phyloP scores from a whole-genome alignment of 164 flowering plant genomes.

The Malania oleifera region DNA sequence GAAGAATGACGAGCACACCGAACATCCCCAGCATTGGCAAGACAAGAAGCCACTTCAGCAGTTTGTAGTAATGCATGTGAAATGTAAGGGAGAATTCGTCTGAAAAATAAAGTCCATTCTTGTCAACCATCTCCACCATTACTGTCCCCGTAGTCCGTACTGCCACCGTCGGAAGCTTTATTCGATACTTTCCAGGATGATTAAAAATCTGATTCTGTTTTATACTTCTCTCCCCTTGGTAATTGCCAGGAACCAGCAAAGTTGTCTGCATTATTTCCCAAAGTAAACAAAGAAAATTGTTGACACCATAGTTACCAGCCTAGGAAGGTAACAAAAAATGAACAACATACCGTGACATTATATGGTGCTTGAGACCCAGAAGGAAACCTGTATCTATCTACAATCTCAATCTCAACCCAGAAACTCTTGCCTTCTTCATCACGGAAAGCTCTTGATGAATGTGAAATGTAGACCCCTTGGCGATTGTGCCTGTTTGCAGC shows the following conservation, averaged over 20 bases:
- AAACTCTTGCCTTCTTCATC: conserved; percentile 97
- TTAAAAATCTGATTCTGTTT: conserved; percentile 56
- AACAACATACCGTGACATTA: conserved; percentile 77
- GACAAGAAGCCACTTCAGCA: conserved; percentile 92
- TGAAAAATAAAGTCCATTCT: conserved; percentile 75
- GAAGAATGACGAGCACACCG: conserved; percentile 79
- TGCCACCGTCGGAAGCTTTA: conserved; percentile 79
- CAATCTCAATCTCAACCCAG: conserved; percentile 94
- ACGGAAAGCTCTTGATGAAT: conserved; percentile 81
- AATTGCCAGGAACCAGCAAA: conserved; percentile 92
- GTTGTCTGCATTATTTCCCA: conserved; percentile 47
- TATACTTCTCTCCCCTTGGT: conserved; percentile 86
- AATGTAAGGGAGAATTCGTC: conserved; percentile 97
- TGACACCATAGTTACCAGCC: background rate
- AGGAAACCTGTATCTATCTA: conserved; percentile 72
- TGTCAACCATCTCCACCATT: conserved; percentile 91
- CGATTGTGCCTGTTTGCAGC: conserved; percentile 61
- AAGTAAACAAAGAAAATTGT: background rate
- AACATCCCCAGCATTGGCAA: conserved; percentile 99
- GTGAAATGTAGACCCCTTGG: conserved; percentile 69
- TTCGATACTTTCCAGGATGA: conserved; percentile 60
- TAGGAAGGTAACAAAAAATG: background rate
- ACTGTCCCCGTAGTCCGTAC: conserved; percentile 94
- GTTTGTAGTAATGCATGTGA: conserved; percentile 88
- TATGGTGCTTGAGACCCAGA: conserved; percentile 90